Conservation (phyloP, 108 stramenopile genomes). For the Nannochloropsis salina region DNA sequence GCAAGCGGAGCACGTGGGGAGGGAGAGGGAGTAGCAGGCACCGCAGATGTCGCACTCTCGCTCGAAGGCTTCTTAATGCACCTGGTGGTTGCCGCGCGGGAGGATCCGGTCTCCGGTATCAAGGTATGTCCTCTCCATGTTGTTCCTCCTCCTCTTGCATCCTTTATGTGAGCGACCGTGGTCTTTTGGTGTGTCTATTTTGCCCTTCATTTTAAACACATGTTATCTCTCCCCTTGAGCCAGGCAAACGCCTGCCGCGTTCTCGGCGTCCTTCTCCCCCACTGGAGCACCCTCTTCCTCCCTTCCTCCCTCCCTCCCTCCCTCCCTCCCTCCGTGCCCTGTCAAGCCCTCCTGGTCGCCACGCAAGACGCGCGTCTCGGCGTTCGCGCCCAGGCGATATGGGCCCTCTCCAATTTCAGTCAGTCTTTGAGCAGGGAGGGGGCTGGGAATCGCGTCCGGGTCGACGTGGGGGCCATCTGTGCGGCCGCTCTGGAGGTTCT, state of each 20-base stretch:
- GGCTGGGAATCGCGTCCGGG: background rate
- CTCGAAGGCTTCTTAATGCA: background rate
- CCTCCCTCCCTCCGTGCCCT: background rate
- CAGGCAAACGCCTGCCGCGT: conserved; percentile 1
- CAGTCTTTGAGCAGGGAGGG: background rate
- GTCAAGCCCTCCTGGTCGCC: background rate
- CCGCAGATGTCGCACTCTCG: background rate
- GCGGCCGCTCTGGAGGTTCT: background rate
- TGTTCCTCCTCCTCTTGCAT: background rate
- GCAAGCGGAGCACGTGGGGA: background rate
- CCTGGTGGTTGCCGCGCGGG: background rate
- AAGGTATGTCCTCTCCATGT: background rate
- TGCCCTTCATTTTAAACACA: background rate
- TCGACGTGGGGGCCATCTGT: background rate
- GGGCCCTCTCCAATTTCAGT: background rate
- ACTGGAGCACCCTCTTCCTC: background rate
- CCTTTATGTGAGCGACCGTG: background rate
- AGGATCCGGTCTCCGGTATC: background rate
- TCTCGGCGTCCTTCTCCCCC: background rate
- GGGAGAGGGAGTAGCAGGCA: background rate
- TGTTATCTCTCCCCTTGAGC: background rate
- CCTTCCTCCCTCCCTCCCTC: background rate
- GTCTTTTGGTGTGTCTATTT: background rate
- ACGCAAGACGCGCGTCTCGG: background rate
- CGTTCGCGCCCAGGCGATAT: background rate